Evolutionary conservation across 257 asterid genomes (phyloP).

Genomic region (Pogostemon cablin): DNA sequence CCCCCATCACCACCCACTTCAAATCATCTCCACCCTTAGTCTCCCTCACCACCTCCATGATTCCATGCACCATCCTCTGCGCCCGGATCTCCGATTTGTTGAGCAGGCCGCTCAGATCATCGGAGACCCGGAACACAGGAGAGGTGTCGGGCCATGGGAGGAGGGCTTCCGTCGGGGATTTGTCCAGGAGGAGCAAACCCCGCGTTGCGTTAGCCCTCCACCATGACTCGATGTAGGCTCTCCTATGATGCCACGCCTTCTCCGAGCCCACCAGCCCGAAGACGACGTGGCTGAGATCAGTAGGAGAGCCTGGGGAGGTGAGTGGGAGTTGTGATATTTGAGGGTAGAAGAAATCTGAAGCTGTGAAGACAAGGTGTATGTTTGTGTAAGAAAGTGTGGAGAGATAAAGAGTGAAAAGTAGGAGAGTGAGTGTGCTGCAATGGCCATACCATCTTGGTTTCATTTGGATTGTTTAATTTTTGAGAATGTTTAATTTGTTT

Average conservation of each 20-base stretch:
- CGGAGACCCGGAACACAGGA: constrained; percentile 56
- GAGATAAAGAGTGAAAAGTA: constrained; percentile 33
- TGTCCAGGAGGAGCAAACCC: constrained; percentile 55
- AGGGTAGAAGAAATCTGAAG: constrained; percentile 31
- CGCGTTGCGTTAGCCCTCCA: constrained; percentile 63
- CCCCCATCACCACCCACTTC: constrained; percentile 74
- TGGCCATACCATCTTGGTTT: constrained; percentile 12
- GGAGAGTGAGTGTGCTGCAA: constrained; percentile 37
- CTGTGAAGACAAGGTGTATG: constrained; percentile 31
- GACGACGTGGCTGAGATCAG: constrained; percentile 47
- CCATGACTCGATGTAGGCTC: constrained; percentile 63
- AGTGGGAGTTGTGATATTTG: background rate
- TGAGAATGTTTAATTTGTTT: no score
- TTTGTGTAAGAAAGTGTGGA: constrained; percentile 29
- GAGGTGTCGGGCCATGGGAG: constrained; percentile 64
- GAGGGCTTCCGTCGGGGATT: constrained; percentile 40
- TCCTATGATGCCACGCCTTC: constrained; percentile 50
- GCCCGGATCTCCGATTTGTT: constrained; percentile 31
- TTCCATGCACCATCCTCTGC: constrained; percentile 55
- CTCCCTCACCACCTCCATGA: constrained; percentile 60
- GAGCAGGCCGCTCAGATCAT: constrained; percentile 36
- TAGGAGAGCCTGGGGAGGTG: constrained; percentile 10
- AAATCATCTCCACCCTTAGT: constrained; percentile 14
- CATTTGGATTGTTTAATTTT: constrained; percentile 1
- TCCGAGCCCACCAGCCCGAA: constrained; percentile 66